These are phyloP conservation scores for Rhizophagus clarus DNA, from an alignment of 192 early-diverging fungal species.

Conservation along the genomic window DNA sequence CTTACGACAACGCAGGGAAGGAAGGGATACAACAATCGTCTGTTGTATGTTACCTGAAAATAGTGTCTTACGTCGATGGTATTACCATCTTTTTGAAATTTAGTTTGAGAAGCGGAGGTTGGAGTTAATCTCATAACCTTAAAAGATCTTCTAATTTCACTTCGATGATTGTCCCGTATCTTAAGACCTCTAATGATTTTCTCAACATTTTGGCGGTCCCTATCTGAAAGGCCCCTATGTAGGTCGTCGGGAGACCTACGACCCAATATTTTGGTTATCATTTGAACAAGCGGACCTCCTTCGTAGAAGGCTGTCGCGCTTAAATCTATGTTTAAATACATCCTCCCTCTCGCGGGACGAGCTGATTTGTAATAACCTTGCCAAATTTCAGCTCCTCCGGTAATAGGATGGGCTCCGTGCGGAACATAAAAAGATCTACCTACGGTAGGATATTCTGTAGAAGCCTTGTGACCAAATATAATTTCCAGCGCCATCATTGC, in stretches of 20 bases:
- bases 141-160: slow-evolving; percentile 55
- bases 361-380: slow-evolving; percentile 91
- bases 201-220: slow-evolving; percentile 47
- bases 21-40: slow-evolving; percentile 62
- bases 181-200: slow-evolving; percentile 52
- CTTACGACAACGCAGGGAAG: slow-evolving; percentile 81
- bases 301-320: slow-evolving; percentile 68
- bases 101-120: slow-evolving; percentile 67
- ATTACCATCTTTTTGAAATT: no score
- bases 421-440: slow-evolving; percentile 92
- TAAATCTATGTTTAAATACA: slow-evolving; percentile 75
- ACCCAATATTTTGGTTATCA: slow-evolving; percentile 67
- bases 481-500: slow-evolving; percentile 75
- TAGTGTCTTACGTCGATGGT: no score
- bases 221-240: slow-evolving; percentile 43
- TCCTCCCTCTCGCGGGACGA: slow-evolving; percentile 49
- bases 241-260: slow-evolving; percentile 48
- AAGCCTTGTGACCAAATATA: slow-evolving; percentile 75
- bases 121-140: slow-evolving; percentile 67
- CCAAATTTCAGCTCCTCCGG: slow-evolving; percentile 86
- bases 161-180: slow-evolving; percentile 58
- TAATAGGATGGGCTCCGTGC: slow-evolving; percentile 44
- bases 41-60: no score
- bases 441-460: slow-evolving; percentile 71
- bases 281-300: slow-evolving; percentile 68